These are phyloP conservation scores for Stentor roeselii DNA, from an alignment of 73 alveolate species.

Conservation along the genomic window DNA sequence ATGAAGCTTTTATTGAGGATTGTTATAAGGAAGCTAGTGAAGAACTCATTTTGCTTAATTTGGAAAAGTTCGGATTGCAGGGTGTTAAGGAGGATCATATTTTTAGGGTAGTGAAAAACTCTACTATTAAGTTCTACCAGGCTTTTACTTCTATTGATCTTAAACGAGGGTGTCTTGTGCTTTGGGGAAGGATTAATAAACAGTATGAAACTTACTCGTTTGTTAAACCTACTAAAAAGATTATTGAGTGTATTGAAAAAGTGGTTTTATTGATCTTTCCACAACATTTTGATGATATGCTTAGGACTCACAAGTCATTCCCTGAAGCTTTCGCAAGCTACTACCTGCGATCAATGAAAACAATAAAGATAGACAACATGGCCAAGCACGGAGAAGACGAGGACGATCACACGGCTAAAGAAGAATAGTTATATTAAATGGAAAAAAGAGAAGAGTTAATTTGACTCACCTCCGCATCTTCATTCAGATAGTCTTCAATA, in stretches of 20 bases:
- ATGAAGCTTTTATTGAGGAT: slow-evolving; percentile 8
- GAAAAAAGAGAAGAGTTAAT: neutral
- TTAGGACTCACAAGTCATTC: neutral
- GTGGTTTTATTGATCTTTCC: neutral
- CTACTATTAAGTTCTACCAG: neutral
- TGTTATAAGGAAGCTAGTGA: slow-evolving; percentile 21
- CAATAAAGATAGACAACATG: neutral
- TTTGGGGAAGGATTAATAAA: neutral
- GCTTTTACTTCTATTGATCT: neutral
- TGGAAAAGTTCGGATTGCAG: neutral
- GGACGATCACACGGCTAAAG: neutral
- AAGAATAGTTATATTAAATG: too few relatives aligned
- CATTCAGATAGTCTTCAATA: neutral
- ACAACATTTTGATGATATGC: neutral
- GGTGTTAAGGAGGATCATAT: slow-evolving; percentile 22
- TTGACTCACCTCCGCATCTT: neutral
- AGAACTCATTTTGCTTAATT: neutral
- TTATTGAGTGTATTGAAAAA: neutral
- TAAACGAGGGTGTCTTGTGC: neutral
- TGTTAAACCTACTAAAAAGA: neutral
- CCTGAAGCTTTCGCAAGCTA: slow-evolving; percentile 12
- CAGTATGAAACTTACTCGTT: neutral
- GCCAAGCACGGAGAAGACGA: neutral
- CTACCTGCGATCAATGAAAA: neutral
- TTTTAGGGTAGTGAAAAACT: slow-evolving; percentile 10